Percentiles rank a stretch among this genome's conserved stretches.
phyloP scores from a whole-genome alignment of 306 rosid species.

The Cyamopsis tetragonoloba region DNA sequence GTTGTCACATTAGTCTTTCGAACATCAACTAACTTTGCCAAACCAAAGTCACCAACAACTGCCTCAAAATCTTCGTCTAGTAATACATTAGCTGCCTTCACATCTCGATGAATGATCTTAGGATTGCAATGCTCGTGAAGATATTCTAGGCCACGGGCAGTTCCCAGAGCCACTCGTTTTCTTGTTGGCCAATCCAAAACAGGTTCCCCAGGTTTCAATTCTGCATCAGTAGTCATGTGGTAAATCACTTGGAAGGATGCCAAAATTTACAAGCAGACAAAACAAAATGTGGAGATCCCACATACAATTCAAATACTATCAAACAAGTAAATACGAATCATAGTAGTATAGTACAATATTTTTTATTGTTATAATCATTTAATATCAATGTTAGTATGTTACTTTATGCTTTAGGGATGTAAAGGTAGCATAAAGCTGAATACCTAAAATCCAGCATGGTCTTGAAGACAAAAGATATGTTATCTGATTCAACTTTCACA shows the following conservation, averaged over 20 bases:
- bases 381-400: background rate
- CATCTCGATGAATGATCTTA: conserved; percentile 97
- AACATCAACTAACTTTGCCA: conserved; percentile 98
- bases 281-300: background rate
- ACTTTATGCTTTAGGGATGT: background rate
- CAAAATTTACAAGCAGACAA: conserved; percentile 8
- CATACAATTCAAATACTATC: conserved; percentile 11
- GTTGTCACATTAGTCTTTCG: conserved; percentile 92
- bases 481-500: background rate
- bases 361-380: background rate
- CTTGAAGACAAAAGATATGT: background rate
- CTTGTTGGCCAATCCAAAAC: conserved; percentile 86
- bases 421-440: background rate
- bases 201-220: conserved; percentile 76
- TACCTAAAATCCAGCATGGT: background rate
- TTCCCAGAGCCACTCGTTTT: conserved; percentile 87
- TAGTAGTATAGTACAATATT: too few species aligned
- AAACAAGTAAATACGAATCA: background rate
- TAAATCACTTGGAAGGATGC: conserved; percentile 21
- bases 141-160: conserved; percentile 96
- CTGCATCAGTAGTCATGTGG: conserved; percentile 45
- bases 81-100: conserved; percentile 97
- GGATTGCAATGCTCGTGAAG: conserved; percentile 99
- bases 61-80: conserved; percentile 98
- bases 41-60: conserved; percentile 95